Base-by-base conservation (phyloP, 2,329 filamentous ascomycete species). In the Penicillium sp. region DNA sequence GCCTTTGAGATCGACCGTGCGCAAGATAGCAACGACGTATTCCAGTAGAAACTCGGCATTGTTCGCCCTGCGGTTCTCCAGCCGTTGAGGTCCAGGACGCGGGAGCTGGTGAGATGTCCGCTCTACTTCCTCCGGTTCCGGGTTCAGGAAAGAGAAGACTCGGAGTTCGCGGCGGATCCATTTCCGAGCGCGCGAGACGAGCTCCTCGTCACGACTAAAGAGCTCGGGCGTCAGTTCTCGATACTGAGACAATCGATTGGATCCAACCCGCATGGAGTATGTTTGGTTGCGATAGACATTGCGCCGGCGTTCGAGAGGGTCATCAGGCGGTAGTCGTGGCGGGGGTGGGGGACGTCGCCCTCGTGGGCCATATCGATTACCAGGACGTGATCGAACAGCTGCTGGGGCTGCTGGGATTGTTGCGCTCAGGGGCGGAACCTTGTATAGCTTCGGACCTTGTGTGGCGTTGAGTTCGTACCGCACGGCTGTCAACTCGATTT, bases 11-110 rank as follows among this genome's bases (percentile, higher is more conserved):
- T 96, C 91, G 16, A 94, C 84, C 0, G 86, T 90, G 70, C 90
- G 92, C 56, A 97, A 75, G 22, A 97, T 88, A 10, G 88, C 88
- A 38, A 97, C 75, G 50, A 96, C 84, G 70, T 95, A 96, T 67
- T 95, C 90, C 10, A 97, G 81, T 11, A 97, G 73, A 59, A 92
- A 96, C 67, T 96, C 91, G 8, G 88, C 84, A 66, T 92, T 93
- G 61, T 84, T 87, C 5, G 82, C 82, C 38, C 84, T 75, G 36
- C 82, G 76, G 46, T 69, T 71, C 55, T 69, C 67, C 31, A 75
- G 62, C 48, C 72, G 63, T 51, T 70, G 69, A 11, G 61, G 62
- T 1, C 72, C 71, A 8, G 71, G 56, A 35, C 68, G 63, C 53
- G 66, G 47, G 22, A 63, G 54, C 17, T 55, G 47, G 40, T 53